Conservation (phyloP, 2,329 filamentous ascomycete genomes). For the Colletotrichum acutatum region DNA sequence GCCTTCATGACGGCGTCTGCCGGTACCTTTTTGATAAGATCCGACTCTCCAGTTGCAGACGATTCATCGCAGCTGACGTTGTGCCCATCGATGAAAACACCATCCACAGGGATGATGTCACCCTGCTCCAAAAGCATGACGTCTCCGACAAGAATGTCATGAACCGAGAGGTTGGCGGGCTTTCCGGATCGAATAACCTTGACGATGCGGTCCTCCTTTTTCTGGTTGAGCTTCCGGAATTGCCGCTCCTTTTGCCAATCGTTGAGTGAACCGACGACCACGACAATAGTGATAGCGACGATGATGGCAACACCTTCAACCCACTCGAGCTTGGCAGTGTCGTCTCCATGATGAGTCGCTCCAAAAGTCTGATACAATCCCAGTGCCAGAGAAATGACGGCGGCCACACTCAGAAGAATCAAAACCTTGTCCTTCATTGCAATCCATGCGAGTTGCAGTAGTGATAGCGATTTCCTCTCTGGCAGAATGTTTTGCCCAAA, state of each 20-base stretch:
- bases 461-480: conserved; percentile 74
- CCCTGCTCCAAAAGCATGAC: conserved; percentile 80
- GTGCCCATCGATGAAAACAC: conserved; percentile 69
- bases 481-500: conserved; percentile 73
- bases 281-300: conserved; percentile 80
- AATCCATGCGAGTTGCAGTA: conserved; percentile 79
- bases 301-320: conserved; percentile 85
- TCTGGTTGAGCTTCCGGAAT: conserved; percentile 83
- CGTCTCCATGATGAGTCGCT: conserved; percentile 58
- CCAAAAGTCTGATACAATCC: conserved; percentile 79
- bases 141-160: conserved; percentile 79
- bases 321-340: conserved; percentile 75
- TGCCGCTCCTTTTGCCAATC: conserved; percentile 87
- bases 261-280: conserved; percentile 80
- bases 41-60: conserved; percentile 79
- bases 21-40: conserved; percentile 74
- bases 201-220: conserved; percentile 80
- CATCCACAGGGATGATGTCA: conserved; percentile 77
- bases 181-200: conserved; percentile 81
- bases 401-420: conserved; percentile 76
- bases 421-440: conserved; percentile 86
- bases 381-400: conserved; percentile 76
- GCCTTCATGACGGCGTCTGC: conserved; percentile 68
- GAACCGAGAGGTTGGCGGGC: conserved; percentile 74
- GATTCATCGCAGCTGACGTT: conserved; percentile 75